phyloP scores from a whole-genome alignment of 495 filamentous ascomycete genomes.

The Hypoxylon lenormandii region DNA sequence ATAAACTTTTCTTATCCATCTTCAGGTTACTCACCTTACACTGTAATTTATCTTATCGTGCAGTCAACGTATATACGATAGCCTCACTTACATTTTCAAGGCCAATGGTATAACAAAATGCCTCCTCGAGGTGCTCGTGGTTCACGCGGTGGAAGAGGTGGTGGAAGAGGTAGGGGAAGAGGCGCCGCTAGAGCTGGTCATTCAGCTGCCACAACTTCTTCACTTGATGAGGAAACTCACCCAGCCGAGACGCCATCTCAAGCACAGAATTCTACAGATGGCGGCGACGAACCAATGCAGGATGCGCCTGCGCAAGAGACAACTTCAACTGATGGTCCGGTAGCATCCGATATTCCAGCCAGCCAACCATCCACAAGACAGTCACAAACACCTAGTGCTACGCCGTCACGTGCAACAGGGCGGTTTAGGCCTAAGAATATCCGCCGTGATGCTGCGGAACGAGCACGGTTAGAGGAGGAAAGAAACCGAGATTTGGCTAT shows the following conservation, averaged over 20 bases:
- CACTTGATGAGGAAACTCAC: constrained; percentile 22
- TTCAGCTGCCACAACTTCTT: constrained; percentile 27
- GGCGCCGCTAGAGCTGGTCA: constrained; percentile 32
- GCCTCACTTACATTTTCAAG: too few relatives aligned
- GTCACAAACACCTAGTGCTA: constrained; percentile 34
- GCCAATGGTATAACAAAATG: constrained; percentile 38
- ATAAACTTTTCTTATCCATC: constrained; percentile 49
- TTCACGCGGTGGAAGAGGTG: constrained; percentile 39
- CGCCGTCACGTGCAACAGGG: constrained; percentile 36
- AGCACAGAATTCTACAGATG: constrained; percentile 19
- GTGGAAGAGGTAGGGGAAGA: constrained; percentile 39
- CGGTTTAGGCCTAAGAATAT: constrained; percentile 60
- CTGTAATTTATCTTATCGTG: background rate
- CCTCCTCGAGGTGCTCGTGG: constrained; percentile 37
- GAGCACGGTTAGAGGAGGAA: constrained; percentile 57
- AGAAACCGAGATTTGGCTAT: constrained; percentile 43
- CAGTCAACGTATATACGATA: too few relatives aligned
- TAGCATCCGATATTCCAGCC: constrained; percentile 16
- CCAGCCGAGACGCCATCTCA: constrained; percentile 10
- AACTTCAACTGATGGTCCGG: constrained; percentile 1
- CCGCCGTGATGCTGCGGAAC: constrained; percentile 57
- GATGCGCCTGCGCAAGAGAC: background rate
- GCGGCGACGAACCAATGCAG: constrained; percentile 12
- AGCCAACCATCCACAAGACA: constrained; percentile 19
- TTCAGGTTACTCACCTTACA: background rate